Evolutionary conservation across 1,284 basidiomycete genomes (phyloP), one percentile per base, ranked within the genome.

Genomic region (Austroboletus novae-zelandiae): DNA sequence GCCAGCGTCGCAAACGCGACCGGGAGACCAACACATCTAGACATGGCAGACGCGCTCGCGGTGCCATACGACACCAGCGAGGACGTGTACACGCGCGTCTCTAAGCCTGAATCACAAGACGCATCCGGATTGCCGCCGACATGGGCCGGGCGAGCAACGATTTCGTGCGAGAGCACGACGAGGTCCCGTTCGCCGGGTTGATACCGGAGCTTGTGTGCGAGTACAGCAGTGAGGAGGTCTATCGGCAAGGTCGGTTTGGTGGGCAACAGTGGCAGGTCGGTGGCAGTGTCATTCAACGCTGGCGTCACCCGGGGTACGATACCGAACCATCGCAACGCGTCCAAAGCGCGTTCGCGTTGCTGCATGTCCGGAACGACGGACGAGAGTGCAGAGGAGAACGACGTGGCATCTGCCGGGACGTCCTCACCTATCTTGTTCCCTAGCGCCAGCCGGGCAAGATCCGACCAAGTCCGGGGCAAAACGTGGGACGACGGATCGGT

Each of bases 141-240:
- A 23, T 23, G 20, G 5, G 20, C 20, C 20, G 65, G 63, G 43
- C 59, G 57, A 17, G 81, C 74, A 41, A 87, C 78, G 57, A 95
- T 76, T 65, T 94, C 88, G 71, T 98, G 95, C 53, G 88, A 79
- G 23, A 98, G 81, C 31, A 97, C 80, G 54, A 95, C 93, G 70
- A 93, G 83, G 68, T 98, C 94, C 14, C 86, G 79, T 69, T 98
- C 94, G 29, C 77, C 73, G 0, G 81, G 78, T 0, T 62, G 69
- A 66, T 97, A 98, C 9, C 76, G 75, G 18, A 97, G 81, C 60
- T 84, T 88, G 59, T 84, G 75, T 2, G 89, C 79, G 14, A 98
- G 81, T 4, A 94, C 76, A 31, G 73, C 66, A 3, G 94, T 85
- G 59, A 98, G 84, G 23, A 89, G 73, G 65, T 96, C 91, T 56